Evolutionary conservation across 352 stramenopile genomes (phyloP).

Genomic region (Pythium sp.): DNA sequence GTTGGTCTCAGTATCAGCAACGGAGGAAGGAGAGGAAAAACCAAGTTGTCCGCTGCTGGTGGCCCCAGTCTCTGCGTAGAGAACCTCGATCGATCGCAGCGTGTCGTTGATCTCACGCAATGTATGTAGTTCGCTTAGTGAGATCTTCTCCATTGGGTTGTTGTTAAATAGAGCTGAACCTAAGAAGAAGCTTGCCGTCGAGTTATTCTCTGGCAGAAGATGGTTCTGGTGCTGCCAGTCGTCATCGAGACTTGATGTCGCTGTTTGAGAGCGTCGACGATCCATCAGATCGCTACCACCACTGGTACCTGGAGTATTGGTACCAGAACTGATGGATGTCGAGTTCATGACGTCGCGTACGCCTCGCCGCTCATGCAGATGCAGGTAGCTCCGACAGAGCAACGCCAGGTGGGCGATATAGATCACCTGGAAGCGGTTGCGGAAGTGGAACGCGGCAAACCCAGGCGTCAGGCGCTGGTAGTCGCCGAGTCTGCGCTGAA

Average conservation of each 20-base stretch:
- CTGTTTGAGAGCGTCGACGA: background rate
- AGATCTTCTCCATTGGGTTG: constrained; percentile 35
- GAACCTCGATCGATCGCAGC: constrained; percentile 33
- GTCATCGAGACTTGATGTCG: background rate
- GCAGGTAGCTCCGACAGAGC: constrained; percentile 44
- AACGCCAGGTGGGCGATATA: constrained; percentile 39
- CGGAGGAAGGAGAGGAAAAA: background rate
- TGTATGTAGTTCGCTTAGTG: constrained; percentile 30
- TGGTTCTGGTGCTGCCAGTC: background rate
- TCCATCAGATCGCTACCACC: background rate
- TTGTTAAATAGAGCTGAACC: background rate
- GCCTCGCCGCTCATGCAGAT: constrained; percentile 35
- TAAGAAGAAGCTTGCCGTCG: constrained; percentile 10
- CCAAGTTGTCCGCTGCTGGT: constrained; percentile 6
- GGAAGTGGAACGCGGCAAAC: constrained; percentile 32
- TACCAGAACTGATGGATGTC: constrained; percentile 13
- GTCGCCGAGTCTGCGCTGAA: background rate
- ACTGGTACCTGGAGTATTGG: background rate
- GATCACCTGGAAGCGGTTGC: constrained; percentile 25
- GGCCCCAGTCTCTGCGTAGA: constrained; percentile 31
- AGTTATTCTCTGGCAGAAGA: background rate
- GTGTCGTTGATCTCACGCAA: constrained; percentile 35
- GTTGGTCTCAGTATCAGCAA: background rate
- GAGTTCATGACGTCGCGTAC: constrained; percentile 37
- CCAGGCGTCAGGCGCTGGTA: constrained; percentile 31